Evolutionary conservation across 2,329 filamentous ascomycete genomes (phyloP), one percentile per base, ranked within the genome.

Genomic region (Magnaporthiopsis rhizophila): DNA sequence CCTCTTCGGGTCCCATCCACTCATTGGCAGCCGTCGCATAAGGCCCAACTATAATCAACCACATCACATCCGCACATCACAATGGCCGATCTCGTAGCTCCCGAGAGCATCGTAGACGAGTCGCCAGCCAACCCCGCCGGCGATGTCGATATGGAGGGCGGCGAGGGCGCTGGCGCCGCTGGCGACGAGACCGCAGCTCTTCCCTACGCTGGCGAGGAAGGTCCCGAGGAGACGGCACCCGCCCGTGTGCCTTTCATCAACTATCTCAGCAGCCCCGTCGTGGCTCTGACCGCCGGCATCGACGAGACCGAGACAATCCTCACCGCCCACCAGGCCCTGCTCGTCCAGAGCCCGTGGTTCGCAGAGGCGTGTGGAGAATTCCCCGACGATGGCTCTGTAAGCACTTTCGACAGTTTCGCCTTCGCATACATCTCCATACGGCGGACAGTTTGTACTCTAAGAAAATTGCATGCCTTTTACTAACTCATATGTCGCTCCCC

Each of bases 291-390:
- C n/a, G 80, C 92, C 26, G 89, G 89, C 15, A 76, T 77, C 61
- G 58, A 30, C 21, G 50, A 30, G 32, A 74, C 77, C 1, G 81
- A 84, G 70, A 86, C 85, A 12, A 80, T 86, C 38, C 82, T 97
- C 65, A 88, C 86, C 30, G 91, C 91, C 8, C 93, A 97, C 75
- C 89, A 96, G 77, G 87, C 81, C 3, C 82, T 97, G 32, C 81
- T 98, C 50, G 72, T 79, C 13, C 83, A 88, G 73, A 94, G 91
- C 58, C 90, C 92, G 0, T 92, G 83, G 75, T 91, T 97, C 72
- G 80, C 81, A 13, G 83, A 86, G 28, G 80, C 83, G 8, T 86
- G 88, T 72, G 79, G 82, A 13, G 76, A 82, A 62, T 89, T 92
- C 71, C 79, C 80, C 60, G 81, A 85, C 38, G 83, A 86, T 63